These are phyloP conservation scores for Zychaea mexicana DNA, from an alignment of 371 early-diverging fungal species.

Conservation along the genomic window DNA sequence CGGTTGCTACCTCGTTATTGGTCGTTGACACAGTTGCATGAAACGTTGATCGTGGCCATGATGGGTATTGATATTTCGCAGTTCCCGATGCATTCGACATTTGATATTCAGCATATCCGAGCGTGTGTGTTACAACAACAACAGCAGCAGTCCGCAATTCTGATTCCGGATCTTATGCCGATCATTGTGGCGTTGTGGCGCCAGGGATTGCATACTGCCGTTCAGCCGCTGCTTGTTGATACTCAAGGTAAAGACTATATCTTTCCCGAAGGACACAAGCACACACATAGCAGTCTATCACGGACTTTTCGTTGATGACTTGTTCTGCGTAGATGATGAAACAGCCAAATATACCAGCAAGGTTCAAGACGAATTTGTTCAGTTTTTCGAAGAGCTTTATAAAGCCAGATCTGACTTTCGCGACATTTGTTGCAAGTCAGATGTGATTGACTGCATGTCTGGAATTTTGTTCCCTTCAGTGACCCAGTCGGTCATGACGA, in stretches of 20 bases:
- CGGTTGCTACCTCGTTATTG: conserved; percentile 62
- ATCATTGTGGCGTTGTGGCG: conserved; percentile 34
- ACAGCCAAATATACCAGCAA: neutral
- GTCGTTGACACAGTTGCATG: conserved; percentile 64
- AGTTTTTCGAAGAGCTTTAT: conserved; percentile 61
- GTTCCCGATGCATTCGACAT: conserved; percentile 45
- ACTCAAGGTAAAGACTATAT: neutral
- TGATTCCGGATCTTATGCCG: conserved; percentile 40
- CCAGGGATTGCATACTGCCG: conserved; percentile 10
- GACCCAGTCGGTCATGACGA: conserved; percentile 8
- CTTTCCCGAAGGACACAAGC: too few species aligned
- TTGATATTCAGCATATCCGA: conserved; percentile 45
- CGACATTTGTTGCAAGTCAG: conserved; percentile 57
- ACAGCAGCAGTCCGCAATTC: neutral
- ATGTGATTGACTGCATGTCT: conserved; percentile 59
- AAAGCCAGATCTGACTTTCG: conserved; percentile 53
- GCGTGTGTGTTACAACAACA: conserved; percentile 25
- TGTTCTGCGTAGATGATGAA: neutral
- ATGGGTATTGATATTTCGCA: conserved; percentile 64
- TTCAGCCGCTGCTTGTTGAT: neutral
- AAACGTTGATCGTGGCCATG: conserved; percentile 56
- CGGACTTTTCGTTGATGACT: too few species aligned
- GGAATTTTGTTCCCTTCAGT: conserved; percentile 58
- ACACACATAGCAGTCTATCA: too few species aligned
- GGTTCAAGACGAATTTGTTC: conserved; percentile 49